These are phyloP conservation scores for Neotropicomus parvogracilis DNA, from an alignment of 1,284 basidiomycete genomes.

Conservation along the genomic window DNA sequence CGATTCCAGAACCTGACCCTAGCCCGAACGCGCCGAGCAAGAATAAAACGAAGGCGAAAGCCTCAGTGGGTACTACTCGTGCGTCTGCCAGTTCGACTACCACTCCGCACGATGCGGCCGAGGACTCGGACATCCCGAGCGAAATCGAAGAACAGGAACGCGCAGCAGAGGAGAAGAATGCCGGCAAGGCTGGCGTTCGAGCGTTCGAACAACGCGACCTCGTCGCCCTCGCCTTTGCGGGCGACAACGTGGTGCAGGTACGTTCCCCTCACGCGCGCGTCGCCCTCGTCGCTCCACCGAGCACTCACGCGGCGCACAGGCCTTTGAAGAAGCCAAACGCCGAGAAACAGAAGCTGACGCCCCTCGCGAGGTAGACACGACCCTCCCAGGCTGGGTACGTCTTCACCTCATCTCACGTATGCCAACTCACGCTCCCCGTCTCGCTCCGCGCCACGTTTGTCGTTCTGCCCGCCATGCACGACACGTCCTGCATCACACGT, in stretches of 20 bases:
- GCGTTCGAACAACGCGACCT: conserved; percentile 86
- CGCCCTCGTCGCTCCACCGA: too few relatives aligned
- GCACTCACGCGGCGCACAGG: conserved; percentile 44
- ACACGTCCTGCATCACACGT: background rate
- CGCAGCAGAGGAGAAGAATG: conserved; percentile 40
- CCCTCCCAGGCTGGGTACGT: conserved; percentile 91
- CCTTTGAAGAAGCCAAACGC: conserved; percentile 83
- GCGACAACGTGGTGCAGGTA: conserved; percentile 90
- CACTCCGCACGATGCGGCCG: background rate
- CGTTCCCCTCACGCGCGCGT: too few relatives aligned
- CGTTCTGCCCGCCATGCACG: background rate
- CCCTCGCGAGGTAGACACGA: conserved; percentile 79
- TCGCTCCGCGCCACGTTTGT: background rate
- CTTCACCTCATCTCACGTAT: background rate
- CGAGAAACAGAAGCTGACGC: conserved; percentile 81
- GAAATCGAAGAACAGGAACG: conserved; percentile 68
- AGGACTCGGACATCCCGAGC: conserved; percentile 56
- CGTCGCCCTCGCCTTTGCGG: conserved; percentile 92
- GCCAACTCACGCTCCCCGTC: background rate
- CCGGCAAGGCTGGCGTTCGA: conserved; percentile 38
- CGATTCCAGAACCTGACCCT: conserved; percentile 26
- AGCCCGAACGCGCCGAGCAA: conserved; percentile 9
- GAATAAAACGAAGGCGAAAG: conserved; percentile 23
- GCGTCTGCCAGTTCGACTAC: conserved; percentile 7
- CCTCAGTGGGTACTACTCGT: conserved; percentile 4